A percentile compares a stretch with the other conserved stretches of the same genome.
These are phyloP conservation scores for Fomitiporia mediterranea DNA, from an alignment of 1,284 basidiomycete genomes.

Conservation along the genomic window DNA sequence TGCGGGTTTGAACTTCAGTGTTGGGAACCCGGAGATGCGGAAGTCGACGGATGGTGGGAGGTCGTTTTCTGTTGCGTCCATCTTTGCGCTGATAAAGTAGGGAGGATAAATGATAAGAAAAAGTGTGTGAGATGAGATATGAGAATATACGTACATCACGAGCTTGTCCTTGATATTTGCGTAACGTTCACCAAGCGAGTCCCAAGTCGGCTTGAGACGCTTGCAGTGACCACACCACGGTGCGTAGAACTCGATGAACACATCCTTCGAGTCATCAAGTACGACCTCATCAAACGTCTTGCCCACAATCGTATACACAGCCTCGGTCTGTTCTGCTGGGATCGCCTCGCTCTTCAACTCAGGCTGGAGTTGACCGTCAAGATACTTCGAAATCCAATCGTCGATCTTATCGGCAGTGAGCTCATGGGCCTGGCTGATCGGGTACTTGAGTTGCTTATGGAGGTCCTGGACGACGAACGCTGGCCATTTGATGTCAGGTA, in stretches of 20 bases:
- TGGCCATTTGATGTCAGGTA: constrained; percentile 84
- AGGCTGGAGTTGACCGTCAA: constrained; percentile 73
- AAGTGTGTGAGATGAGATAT: constrained; percentile 1
- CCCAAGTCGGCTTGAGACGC: constrained; percentile 93
- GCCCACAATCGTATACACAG: constrained; percentile 83
- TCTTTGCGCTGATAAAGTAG: constrained; percentile 72
- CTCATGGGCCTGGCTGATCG: constrained; percentile 67
- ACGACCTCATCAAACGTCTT: constrained; percentile 88
- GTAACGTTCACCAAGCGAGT: constrained; percentile 86
- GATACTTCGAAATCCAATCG: constrained; percentile 62
- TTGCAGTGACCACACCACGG: constrained; percentile 98
- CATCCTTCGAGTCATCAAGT: constrained; percentile 86
- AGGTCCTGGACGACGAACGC: constrained; percentile 92
- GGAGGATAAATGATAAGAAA: constrained; percentile 3
- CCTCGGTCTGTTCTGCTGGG: constrained; percentile 79
- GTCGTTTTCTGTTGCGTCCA: constrained; percentile 97
- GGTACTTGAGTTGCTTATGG: constrained; percentile 83
- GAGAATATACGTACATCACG: constrained; percentile 59
- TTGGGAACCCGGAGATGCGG: constrained; percentile 88
- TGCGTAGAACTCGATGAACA: constrained; percentile 97
- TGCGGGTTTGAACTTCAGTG: constrained; percentile 94
- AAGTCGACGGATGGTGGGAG: constrained; percentile 85
- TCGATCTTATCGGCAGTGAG: constrained; percentile 54
- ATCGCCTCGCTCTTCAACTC: constrained; percentile 89
- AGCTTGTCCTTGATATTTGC: constrained; percentile 73